Evolutionary conservation across 495 filamentous ascomycete species (phyloP).

Genomic region (Aspergillus sparsus): DNA sequence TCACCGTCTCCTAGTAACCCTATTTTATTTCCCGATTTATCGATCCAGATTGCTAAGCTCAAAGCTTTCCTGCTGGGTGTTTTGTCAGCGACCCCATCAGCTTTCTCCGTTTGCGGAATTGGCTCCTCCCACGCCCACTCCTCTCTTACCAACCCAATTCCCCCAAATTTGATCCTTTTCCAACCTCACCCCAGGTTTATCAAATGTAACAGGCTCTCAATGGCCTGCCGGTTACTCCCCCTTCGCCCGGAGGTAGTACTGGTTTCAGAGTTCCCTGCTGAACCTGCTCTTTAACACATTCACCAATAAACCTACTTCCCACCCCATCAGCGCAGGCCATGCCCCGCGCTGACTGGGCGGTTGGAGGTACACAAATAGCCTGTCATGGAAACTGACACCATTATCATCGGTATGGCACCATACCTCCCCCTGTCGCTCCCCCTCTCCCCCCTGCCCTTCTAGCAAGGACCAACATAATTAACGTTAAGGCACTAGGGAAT

Average conservation of each 20-base stretch:
- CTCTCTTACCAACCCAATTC: slow-evolving; percentile 10
- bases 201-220: slow-evolving; percentile 27
- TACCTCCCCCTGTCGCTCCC: slow-evolving; percentile 12
- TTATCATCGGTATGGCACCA: slow-evolving; percentile 49
- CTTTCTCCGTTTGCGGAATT: slow-evolving; percentile 25
- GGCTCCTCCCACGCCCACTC: slow-evolving; percentile 19
- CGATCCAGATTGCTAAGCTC: slow-evolving; percentile 15
- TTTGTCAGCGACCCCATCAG: slow-evolving; percentile 29
- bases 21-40: background rate
- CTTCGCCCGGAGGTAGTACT: slow-evolving; percentile 28
- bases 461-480: slow-evolving; percentile 17
- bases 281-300: slow-evolving; percentile 10
- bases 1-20: background rate
- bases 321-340: slow-evolving; percentile 32
- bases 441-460: slow-evolving; percentile 8
- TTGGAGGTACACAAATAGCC: slow-evolving; percentile 32
- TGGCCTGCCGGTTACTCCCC: slow-evolving; percentile 27
- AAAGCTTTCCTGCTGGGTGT: background rate
- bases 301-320: slow-evolving; percentile 15
- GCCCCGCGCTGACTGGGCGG: slow-evolving; percentile 35
- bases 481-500: slow-evolving; percentile 47
- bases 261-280: slow-evolving; percentile 8
- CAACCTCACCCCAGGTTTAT: background rate
- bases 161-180: slow-evolving; percentile 14
- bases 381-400: slow-evolving; percentile 49